Evolutionary conservation across 2,329 filamentous ascomycete genomes (phyloP).

Genomic region (Chaetothyriales sp.): DNA sequence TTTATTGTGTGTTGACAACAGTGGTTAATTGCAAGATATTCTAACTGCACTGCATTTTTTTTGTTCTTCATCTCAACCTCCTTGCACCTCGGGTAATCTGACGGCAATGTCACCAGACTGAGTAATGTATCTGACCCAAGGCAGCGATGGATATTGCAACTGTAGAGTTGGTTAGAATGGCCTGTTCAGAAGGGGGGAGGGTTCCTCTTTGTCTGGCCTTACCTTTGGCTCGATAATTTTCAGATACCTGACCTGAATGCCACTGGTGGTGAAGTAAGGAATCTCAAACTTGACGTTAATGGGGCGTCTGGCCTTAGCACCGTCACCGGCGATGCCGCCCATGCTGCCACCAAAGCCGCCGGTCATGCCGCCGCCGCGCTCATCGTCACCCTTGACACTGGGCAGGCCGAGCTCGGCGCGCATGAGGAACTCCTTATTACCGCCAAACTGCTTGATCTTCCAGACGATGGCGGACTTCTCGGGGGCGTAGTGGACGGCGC

Average conservation of each 20-base stretch:
- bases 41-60: background rate
- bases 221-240: slow-evolving; percentile 99
- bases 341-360: slow-evolving; percentile 93
- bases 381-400: slow-evolving; percentile 86
- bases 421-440: slow-evolving; percentile 98
- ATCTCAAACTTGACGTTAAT: slow-evolving; percentile 99
- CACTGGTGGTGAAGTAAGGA: slow-evolving; percentile 99
- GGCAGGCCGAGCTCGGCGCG: slow-evolving; percentile 87
- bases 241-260: slow-evolving; percentile 93
- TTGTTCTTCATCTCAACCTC: background rate
- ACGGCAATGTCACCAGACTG: slow-evolving; percentile 96
- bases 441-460: slow-evolving; percentile 99
- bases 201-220: slow-evolving; percentile 21
- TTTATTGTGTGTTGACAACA: background rate
- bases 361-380: slow-evolving; percentile 93
- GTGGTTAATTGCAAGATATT: background rate
- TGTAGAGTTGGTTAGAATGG: slow-evolving; percentile 27
- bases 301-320: slow-evolving; percentile 73
- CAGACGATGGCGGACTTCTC: slow-evolving; percentile 96
- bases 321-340: slow-evolving; percentile 64
- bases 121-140: slow-evolving; percentile 97
- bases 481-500: slow-evolving; percentile 90
- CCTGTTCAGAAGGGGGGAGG: slow-evolving; percentile 2
- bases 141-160: slow-evolving; percentile 94
- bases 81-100: slow-evolving; percentile 72